Evolutionary conservation across 129 eudicot genomes (phyloP).

Genomic region (Pittosporum tobira): DNA sequence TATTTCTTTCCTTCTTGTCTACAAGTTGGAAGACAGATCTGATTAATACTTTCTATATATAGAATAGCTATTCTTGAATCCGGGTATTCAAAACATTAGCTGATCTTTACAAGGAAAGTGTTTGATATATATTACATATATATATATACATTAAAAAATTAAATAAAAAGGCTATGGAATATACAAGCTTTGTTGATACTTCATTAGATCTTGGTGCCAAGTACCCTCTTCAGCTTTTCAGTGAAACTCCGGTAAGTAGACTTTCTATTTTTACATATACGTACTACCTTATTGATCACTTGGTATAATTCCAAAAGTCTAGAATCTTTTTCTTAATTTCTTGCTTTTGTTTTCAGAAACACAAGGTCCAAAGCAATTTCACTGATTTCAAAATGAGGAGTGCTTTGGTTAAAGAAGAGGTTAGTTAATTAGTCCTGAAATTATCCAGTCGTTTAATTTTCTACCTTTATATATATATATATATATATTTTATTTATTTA

Average conservation of each 20-base stretch:
- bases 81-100: too few relatives aligned
- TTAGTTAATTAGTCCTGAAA: neutral
- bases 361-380: slow-evolving; percentile 47
- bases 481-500: too few relatives aligned
- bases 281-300: slow-evolving; percentile 1
- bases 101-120: too few relatives aligned
- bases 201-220: slow-evolving; percentile 70
- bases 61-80: too few relatives aligned
- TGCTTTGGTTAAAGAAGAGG: slow-evolving; percentile 42
- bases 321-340: neutral
- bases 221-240: slow-evolving; percentile 39
- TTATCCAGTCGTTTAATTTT: neutral
- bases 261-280: neutral
- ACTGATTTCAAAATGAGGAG: slow-evolving; percentile 44
- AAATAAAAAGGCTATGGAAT: slow-evolving; percentile 67
- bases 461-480: neutral
- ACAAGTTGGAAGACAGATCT: slow-evolving; percentile 15
- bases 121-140: too few relatives aligned
- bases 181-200: slow-evolving; percentile 62
- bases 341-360: slow-evolving; percentile 39
- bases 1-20: neutral
- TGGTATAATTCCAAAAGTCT: slow-evolving; percentile 1
- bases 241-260: slow-evolving; percentile 44
- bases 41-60: too few relatives aligned
- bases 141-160: neutral